Evolutionary conservation across 2,329 filamentous ascomycete genomes (phyloP), one percentile per base, ranked within the genome.

Genomic region (Colletotrichum orbiculare): DNA sequence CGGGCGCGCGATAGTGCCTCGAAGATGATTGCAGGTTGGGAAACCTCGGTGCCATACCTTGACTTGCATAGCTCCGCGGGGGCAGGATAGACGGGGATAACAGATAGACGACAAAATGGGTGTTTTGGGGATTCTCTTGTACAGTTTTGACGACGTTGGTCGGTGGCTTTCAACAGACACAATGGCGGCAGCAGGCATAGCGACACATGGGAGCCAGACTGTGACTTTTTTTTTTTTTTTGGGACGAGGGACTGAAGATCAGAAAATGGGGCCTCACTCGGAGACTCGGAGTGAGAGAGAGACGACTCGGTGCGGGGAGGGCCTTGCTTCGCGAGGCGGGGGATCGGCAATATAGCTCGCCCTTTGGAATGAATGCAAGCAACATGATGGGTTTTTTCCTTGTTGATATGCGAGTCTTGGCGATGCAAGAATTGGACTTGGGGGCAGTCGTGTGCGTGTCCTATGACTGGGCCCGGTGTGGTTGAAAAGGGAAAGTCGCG

Each of bases 151-250:
- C 12, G 15, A 65, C 49, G 54, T 45, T 34, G 47, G 25, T 25
- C 25, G 25, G 53, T 67, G 61, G 61, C 61, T 59, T 39, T 67
- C 65, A 67, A 67, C 61, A 65, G 62, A 47, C 46, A 56, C 55
- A 55, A 43, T 48, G 33, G 53, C 62, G 43, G 39, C 41, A 15
- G 56, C 45, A 54, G 53, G 52, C 53, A 56, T 48, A 63, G 63
- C 58, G 59, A 53, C 53, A 52, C n/a, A 12, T 39, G 47, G 41
- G 47, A 17, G 43, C 17, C 33, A 17, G 33, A 53, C 38, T 49
- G 47, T 25, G 42, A 45, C 35, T n/a, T 33, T 41, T 37, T 33
- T 17, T 37, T 17, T 17, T 17, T 17, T n/a, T 15, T 15, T 50
- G 38, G 37, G 49, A 53, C 25, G 25, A 25, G 25, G 4, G 25